Evolutionary conservation across 1,139 yeast genomes (phyloP), one percentile per base, ranked within the genome.

Genomic region (Candida sanyaensis): DNA sequence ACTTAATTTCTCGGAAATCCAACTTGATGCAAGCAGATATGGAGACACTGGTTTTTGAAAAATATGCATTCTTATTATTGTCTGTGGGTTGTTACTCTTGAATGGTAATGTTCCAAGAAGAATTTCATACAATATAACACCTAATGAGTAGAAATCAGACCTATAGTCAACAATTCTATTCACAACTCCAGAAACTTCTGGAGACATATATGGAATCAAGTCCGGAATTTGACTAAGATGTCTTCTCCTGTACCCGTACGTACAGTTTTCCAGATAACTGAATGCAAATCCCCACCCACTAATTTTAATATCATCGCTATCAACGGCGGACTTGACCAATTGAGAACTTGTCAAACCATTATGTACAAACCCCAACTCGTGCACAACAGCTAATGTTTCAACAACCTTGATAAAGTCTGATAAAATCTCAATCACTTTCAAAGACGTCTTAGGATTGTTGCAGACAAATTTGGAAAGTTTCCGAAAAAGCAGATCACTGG

Each of bases 271-370:
- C 0, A 71, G 67, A n/a, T 71, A 60, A 2, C 77, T 58, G 53
- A 78, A 80, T 29, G 75, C 60, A 54, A 76, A 79, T 52, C 79
- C 84, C 80, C 83, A 80, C 1, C 82, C 81, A 0, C 73, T 64
- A 9, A 80, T 58, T 41, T 62, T 71, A 2, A 78, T 66, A 31
- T 72, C 67, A 31, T 58, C 57, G 13, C 52, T 49, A 33, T 54
- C 41, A 12, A 60, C 56, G 21, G 63, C 65, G 3, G 69, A 59
- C 41, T 62, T 64, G 13, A 77, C 57, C 1, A 80, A 68, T 37
- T 67, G 64, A 23, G 65, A 60, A 6, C 77, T 60, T 0, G 79
- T 75, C 34, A 80, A 57, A 0, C 83, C 80, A 54, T 80, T 79
- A 55, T 78, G 83, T 4, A 79, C 79, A 40, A 79, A 61, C 1